Percentiles rank a stretch among this genome's conserved stretches.
phyloP scores from a whole-genome alignment of 1,284 basidiomycete species.

The Ustilago tritici region DNA sequence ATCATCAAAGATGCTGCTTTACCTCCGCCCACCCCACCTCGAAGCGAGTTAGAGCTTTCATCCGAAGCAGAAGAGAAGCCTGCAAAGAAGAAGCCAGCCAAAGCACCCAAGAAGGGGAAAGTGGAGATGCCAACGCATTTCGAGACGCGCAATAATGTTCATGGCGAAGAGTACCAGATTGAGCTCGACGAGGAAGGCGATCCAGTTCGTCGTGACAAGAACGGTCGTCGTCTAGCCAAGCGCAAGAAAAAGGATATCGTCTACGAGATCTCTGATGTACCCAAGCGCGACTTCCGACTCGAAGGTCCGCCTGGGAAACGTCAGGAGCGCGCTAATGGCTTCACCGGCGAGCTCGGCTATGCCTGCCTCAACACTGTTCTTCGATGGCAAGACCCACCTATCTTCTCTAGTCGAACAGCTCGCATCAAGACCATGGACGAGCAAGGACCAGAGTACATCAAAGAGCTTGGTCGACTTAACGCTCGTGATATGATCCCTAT shows the following conservation, averaged over 20 bases:
- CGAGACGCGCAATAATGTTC: conserved; percentile 41
- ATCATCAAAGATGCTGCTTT: conserved; percentile 26
- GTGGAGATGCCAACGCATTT: conserved; percentile 39
- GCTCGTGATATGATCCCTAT: conserved; percentile 77
- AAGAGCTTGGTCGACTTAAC: conserved; percentile 82
- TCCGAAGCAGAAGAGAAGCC: conserved; percentile 19
- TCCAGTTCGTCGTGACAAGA: conserved; percentile 69
- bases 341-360: conserved; percentile 73
- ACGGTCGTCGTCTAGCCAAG: conserved; percentile 71
- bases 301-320: conserved; percentile 50
- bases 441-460: conserved; percentile 83
- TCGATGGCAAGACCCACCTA: conserved; percentile 77
- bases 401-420: conserved; percentile 82
- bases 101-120: conserved; percentile 37
- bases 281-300: conserved; percentile 51
- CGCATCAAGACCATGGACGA: conserved; percentile 83
- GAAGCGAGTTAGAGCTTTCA: conserved; percentile 27
- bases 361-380: conserved; percentile 87
- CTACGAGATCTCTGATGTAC: conserved; percentile 77
- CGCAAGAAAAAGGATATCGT: conserved; percentile 74
- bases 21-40: conserved; percentile 24
- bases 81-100: conserved; percentile 24
- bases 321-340: conserved; percentile 46
- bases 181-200: conserved; percentile 58
- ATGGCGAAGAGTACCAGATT: conserved; percentile 47